Conservation (phyloP, 2,329 filamentous ascomycete genomes). For the Fusarium fracticaudum region DNA sequence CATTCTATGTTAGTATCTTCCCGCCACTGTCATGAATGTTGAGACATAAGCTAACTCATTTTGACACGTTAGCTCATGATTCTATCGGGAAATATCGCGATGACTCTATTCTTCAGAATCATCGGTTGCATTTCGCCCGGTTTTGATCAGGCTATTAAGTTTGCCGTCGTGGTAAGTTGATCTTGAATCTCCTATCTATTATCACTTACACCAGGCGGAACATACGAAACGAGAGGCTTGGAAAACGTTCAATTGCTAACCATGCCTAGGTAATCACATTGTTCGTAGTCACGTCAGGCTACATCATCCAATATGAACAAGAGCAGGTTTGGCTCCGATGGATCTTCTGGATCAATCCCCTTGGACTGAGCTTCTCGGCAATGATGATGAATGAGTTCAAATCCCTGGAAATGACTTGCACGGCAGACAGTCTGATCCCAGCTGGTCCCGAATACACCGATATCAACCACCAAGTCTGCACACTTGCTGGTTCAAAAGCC, state of each 20-base stretch:
- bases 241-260: background rate
- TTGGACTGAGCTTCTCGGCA: slow-evolving; percentile 78
- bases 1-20: slow-evolving; percentile 61
- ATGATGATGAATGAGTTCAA: slow-evolving; percentile 91
- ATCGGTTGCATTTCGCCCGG: slow-evolving; percentile 79
- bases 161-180: slow-evolving; percentile 70
- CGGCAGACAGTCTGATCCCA: slow-evolving; percentile 73
- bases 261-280: slow-evolving; percentile 67
- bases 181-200: background rate
- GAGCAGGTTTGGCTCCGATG: slow-evolving; percentile 81
- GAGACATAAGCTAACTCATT: background rate
- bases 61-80: slow-evolving; percentile 61
- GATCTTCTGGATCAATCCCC: slow-evolving; percentile 81
- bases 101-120: slow-evolving; percentile 82
- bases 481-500: slow-evolving; percentile 74
- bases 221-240: fast-evolving
- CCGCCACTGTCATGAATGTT: too few relatives aligned
- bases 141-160: slow-evolving; percentile 87
- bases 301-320: slow-evolving; percentile 81
- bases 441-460: slow-evolving; percentile 75
- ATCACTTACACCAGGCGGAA: background rate
- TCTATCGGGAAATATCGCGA: slow-evolving; percentile 73
- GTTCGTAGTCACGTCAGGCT: slow-evolving; percentile 84
- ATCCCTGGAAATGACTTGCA: slow-evolving; percentile 74
- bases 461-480: slow-evolving; percentile 82